Conservation (phyloP, 2,329 filamentous ascomycete species). For the Neofusicoccum kwambonambiense region DNA sequence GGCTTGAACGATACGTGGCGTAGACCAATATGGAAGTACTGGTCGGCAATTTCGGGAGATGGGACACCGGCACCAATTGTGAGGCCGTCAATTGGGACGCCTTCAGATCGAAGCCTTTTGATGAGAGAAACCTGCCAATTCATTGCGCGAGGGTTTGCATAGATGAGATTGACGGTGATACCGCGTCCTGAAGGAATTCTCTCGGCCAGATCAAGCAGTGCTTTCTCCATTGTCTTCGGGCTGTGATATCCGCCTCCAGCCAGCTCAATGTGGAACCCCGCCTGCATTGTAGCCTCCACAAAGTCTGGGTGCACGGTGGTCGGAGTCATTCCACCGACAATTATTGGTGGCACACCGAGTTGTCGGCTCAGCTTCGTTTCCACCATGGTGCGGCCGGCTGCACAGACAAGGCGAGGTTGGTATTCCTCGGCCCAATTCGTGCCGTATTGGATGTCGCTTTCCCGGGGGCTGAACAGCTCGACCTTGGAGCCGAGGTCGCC, state of each 20-base stretch:
- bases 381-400: slow-evolving; percentile 19
- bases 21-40: slow-evolving; percentile 87
- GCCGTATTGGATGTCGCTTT: background rate
- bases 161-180: slow-evolving; percentile 88
- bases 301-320: slow-evolving; percentile 89
- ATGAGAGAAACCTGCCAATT: slow-evolving; percentile 88
- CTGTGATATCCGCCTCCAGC: slow-evolving; percentile 89
- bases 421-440: background rate
- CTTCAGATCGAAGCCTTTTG: slow-evolving; percentile 75
- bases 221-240: slow-evolving; percentile 77
- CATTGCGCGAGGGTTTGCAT: slow-evolving; percentile 87
- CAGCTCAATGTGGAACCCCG: slow-evolving; percentile 90
- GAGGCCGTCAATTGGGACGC: slow-evolving; percentile 86
- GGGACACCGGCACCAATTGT: slow-evolving; percentile 93
- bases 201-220: slow-evolving; percentile 80
- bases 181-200: slow-evolving; percentile 81
- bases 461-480: slow-evolving; percentile 20
- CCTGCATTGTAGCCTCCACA: slow-evolving; percentile 90
- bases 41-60: slow-evolving; percentile 87
- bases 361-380: slow-evolving; percentile 70
- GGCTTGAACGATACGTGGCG: slow-evolving; percentile 97
- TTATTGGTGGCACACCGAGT: slow-evolving; percentile 80
- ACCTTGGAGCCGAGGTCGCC: slow-evolving; percentile 23
- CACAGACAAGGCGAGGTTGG: background rate
- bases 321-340: slow-evolving; percentile 94